A percentile compares a stretch with the other conserved stretches of the same genome.
Conservation (phyloP, 176 grass and related monocot genomes). For the Phragmites australis region DNA sequence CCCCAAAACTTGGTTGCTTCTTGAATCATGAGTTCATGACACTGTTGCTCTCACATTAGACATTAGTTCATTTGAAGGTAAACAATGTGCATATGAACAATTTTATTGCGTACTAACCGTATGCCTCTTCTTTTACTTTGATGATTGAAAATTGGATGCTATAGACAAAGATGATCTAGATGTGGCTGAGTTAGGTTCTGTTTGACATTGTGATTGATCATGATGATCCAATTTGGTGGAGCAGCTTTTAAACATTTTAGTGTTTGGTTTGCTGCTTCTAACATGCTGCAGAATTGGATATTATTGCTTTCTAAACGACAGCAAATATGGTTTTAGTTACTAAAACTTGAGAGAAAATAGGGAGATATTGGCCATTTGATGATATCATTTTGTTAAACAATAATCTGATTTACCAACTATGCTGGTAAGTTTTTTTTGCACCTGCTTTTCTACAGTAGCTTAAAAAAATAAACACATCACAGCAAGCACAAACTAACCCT, state of each 20-base stretch:
- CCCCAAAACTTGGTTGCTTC: not conserved
- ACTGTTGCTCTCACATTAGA: not conserved
- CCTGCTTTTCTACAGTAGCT: not conserved
- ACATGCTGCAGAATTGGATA: not conserved
- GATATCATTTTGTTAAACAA: not conserved
- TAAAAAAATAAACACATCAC: not conserved
- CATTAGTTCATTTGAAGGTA: not conserved
- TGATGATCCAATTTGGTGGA: not conserved
- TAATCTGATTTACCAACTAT: not conserved
- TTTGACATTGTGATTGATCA: not conserved
- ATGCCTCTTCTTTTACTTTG: not conserved
- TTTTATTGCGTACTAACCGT: not conserved
- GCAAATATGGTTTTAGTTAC: not conserved
- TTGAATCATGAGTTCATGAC: not conserved
- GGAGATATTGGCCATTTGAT: too few relatives aligned
- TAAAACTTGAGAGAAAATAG: not conserved
- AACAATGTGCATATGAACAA: not conserved
- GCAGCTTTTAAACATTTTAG: not conserved
- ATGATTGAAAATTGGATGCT: constrained; percentile 19
- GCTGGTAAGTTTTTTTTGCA: too few relatives aligned
- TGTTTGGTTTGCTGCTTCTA: not conserved
- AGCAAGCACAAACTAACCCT: not conserved
- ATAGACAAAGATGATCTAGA: not conserved
- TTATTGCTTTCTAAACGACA: not conserved
- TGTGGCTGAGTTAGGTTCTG: not conserved